Evolutionary conservation across 371 early-diverging fungal genomes (phyloP).

Genomic region (Haplosporangium sp.): DNA sequence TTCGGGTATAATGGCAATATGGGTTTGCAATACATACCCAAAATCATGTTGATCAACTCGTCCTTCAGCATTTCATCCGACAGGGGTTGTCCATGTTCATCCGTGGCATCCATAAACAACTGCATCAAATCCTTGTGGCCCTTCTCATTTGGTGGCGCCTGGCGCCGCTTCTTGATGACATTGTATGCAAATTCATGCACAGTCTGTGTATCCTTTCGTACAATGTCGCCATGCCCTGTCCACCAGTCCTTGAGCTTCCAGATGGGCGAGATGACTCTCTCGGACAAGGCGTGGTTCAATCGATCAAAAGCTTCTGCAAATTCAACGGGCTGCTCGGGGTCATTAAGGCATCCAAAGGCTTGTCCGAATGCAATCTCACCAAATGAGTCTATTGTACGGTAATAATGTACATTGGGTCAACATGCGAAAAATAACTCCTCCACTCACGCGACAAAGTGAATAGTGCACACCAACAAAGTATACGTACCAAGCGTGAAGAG

Average conservation of each 20-base stretch:
- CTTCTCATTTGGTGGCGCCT: background rate
- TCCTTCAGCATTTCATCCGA: slow-evolving; percentile 68
- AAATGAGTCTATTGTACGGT: slow-evolving; percentile 54
- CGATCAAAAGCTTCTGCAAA: slow-evolving; percentile 69
- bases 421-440: too few relatives aligned
- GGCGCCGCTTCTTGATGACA: slow-evolving; percentile 56
- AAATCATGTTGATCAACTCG: slow-evolving; percentile 69
- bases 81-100: slow-evolving; percentile 60
- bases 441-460: too few relatives aligned
- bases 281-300: slow-evolving; percentile 47
- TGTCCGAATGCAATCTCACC: slow-evolving; percentile 59
- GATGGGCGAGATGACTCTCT: slow-evolving; percentile 52
- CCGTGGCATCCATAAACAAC: slow-evolving; percentile 67
- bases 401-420: too few relatives aligned
- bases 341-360: slow-evolving; percentile 34
- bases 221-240: slow-evolving; percentile 17
- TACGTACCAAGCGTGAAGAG: slow-evolving; percentile 57
- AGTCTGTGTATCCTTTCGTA: slow-evolving; percentile 26
- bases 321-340: slow-evolving; percentile 24
- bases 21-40: slow-evolving; percentile 5
- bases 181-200: slow-evolving; percentile 57
- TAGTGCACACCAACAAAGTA: background rate
- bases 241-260: slow-evolving; percentile 50
- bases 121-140: slow-evolving; percentile 63
- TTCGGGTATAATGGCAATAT: slow-evolving; percentile 19